Conservation (phyloP, 2,329 filamentous ascomycete species). For the Tolypocladium inflatum region DNA sequence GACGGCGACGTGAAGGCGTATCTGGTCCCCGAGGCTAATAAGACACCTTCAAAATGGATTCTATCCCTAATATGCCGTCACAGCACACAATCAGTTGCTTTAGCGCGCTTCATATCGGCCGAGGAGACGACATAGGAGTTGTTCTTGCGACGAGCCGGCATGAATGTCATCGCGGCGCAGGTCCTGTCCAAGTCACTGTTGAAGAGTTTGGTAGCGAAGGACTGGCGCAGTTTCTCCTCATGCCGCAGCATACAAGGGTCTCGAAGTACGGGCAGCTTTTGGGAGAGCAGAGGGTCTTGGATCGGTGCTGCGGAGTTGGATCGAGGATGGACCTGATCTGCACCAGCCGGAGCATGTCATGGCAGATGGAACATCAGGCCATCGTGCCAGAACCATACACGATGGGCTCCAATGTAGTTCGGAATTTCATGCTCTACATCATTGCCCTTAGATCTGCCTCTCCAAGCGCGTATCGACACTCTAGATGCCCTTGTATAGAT, state of each 20-base stretch:
- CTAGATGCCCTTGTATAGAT: background rate
- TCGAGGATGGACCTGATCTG: background rate
- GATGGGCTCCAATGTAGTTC: background rate
- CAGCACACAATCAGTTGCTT: slow-evolving; percentile 12
- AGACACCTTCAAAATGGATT: slow-evolving; percentile 45
- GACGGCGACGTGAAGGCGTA: slow-evolving; percentile 27
- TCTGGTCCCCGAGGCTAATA: slow-evolving; percentile 40
- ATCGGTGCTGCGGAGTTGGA: background rate
- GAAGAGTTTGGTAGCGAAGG: slow-evolving; percentile 15
- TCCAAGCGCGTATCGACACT: background rate
- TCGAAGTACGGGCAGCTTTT: slow-evolving; percentile 15
- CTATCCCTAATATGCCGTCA: slow-evolving; percentile 40
- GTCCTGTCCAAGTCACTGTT: slow-evolving; percentile 17
- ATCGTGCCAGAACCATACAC: background rate
- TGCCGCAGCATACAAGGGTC: slow-evolving; percentile 15
- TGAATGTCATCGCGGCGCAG: slow-evolving; percentile 27
- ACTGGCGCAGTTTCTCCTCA: slow-evolving; percentile 19
- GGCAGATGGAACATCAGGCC: background rate
- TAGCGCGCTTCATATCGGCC: slow-evolving; percentile 25
- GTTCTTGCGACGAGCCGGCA: slow-evolving; percentile 23
- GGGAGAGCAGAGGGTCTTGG: slow-evolving; percentile 14
- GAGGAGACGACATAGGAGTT: slow-evolving; percentile 31
- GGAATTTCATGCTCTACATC: background rate
- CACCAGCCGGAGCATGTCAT: background rate
- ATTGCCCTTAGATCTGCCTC: background rate